Evolutionary conservation across 2,329 filamentous ascomycete genomes (phyloP), one percentile per base, ranked within the genome.

Genomic region (Pseudogymnoascus destructans): DNA sequence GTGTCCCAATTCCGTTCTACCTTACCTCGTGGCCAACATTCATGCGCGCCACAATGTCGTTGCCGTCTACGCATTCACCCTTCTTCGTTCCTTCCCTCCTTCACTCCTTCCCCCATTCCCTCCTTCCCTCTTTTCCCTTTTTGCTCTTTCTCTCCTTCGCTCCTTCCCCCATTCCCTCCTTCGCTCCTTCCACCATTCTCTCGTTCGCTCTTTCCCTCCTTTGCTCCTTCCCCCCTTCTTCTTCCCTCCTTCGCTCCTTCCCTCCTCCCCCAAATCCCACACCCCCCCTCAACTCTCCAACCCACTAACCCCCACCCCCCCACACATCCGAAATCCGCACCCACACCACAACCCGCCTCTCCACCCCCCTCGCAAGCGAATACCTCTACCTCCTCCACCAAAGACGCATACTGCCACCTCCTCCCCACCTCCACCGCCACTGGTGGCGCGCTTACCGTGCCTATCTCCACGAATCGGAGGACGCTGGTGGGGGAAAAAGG

Each of bases 1-100:
- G 36, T 1, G 60, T 58, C 13, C 59, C 64, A 6, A 61, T 66
- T 5, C 57, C 63, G 1, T 57, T 60, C 3, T 61, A 66, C 32
- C 59, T 66, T 2, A 64, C 64, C 5, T 56, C 58, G 4, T 60
- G 62, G 3, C 49, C 57, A 0, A 38, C 52, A 5, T 59, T 57
- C n/a, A 32, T 38, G 10, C 21, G 30, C 11, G 59, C 61, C 33
- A 10, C 35, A 10, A 10, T 59, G 36, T 40, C 36, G 8, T 21
- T 40, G 10, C 36, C 36, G 5, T 40, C 36, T 11, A 40, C 15
- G 36, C 21, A 40, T 13, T 17, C 10, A 6, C 15, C 15, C 32
- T n/a, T 11, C 32, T 33, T 33, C 35, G 6, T 3, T 17, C 15
- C 7, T n/a, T 30, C 25, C 25, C 25, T 27, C 6, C 25, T 27